These are phyloP conservation scores for Mimosa pudica DNA, from an alignment of 306 rosid species.

Conservation along the genomic window DNA sequence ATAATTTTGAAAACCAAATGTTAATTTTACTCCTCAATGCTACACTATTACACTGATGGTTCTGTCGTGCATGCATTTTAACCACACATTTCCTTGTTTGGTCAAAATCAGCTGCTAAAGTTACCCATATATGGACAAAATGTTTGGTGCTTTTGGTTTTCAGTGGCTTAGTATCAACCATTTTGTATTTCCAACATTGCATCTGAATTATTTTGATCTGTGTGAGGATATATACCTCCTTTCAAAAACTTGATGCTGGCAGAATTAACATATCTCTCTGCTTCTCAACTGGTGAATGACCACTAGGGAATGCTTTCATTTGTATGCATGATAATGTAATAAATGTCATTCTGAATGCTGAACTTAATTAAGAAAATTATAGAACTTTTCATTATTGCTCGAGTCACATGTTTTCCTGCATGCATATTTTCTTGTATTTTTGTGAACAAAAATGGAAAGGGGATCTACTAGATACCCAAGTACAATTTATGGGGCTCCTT, in stretches of 20 bases:
- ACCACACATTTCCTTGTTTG: slow-evolving; percentile 25
- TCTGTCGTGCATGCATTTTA: slow-evolving; percentile 11
- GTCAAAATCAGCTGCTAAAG: slow-evolving; percentile 14
- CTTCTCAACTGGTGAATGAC: slow-evolving; percentile 8
- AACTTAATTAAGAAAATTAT: neutral
- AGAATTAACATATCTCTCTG: slow-evolving; percentile 18
- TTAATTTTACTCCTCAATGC: neutral
- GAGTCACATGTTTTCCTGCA: neutral
- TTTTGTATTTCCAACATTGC: neutral
- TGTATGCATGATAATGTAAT: slow-evolving; percentile 19
- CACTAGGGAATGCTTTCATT: neutral
- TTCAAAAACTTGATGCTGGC: slow-evolving; percentile 11
- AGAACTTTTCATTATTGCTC: neutral
- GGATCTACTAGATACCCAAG: slow-evolving; percentile 15
- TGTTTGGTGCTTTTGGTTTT: neutral
- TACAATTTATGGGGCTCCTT: slow-evolving; percentile 11
- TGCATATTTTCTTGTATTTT: slow-evolving; percentile 24
- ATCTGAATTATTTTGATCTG: neutral
- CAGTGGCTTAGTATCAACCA: neutral
- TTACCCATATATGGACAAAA: neutral
- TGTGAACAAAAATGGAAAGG: slow-evolving; percentile 18
- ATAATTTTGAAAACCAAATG: slow-evolving; percentile 18
- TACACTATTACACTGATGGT: neutral
- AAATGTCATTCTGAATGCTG: slow-evolving; percentile 25
- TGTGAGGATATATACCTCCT: neutral